phyloP scores from a whole-genome alignment of 2,329 filamentous ascomycete genomes.

The Penicillium sp. region DNA sequence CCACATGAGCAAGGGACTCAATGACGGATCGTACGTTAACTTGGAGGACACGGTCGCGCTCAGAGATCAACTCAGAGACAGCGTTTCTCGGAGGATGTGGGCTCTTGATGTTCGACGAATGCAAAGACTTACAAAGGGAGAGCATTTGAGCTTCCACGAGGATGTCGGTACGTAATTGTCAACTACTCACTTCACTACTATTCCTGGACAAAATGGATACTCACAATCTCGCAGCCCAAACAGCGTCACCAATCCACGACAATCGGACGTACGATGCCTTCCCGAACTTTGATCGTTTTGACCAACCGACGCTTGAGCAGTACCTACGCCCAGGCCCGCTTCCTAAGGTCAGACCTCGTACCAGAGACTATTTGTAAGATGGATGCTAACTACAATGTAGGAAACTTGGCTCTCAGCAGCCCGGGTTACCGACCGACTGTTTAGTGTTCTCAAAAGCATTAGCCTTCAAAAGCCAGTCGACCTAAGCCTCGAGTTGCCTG shows the following conservation, averaged over 20 bases:
- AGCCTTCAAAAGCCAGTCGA: slow-evolving; percentile 34
- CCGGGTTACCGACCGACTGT: slow-evolving; percentile 37
- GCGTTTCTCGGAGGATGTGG: slow-evolving; percentile 45
- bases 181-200: too few species aligned
- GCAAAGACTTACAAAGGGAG: slow-evolving; percentile 42
- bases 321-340: slow-evolving; percentile 41
- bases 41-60: slow-evolving; percentile 46
- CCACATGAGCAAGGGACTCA: slow-evolving; percentile 40
- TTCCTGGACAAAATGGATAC: background rate
- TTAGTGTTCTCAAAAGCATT: slow-evolving; percentile 35
- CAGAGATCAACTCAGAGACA: slow-evolving; percentile 39
- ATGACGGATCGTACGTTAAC: slow-evolving; percentile 46
- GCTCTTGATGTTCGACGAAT: slow-evolving; percentile 45
- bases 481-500: slow-evolving; percentile 28
- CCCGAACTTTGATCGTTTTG: slow-evolving; percentile 42
- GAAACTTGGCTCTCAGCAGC: slow-evolving; percentile 38
- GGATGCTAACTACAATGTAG: slow-evolving; percentile 29
- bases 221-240: slow-evolving; percentile 27
- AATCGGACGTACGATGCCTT: slow-evolving; percentile 42
- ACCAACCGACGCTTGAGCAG: slow-evolving; percentile 39
- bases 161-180: slow-evolving; percentile 35
- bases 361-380: background rate
- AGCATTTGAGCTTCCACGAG: slow-evolving; percentile 37
- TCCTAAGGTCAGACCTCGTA: slow-evolving; percentile 33
- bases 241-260: slow-evolving; percentile 32